These are phyloP conservation scores for Carex arenaria DNA, from an alignment of 202 grass and related monocot species.

Conservation along the genomic window DNA sequence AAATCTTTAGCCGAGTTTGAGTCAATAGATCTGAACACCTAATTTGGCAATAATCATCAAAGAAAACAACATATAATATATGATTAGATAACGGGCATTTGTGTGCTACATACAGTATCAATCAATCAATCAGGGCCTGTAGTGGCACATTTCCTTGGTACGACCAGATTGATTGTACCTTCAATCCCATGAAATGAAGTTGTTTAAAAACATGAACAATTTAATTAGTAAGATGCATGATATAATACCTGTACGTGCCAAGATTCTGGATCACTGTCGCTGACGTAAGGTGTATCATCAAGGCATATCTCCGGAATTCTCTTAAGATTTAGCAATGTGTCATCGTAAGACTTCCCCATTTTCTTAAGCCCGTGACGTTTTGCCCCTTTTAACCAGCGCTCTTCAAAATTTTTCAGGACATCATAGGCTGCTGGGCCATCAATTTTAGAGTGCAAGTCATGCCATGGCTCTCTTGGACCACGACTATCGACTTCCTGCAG, in stretches of 20 bases:
- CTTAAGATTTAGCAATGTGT: conserved; percentile 59
- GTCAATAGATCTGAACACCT: conserved; percentile 92
- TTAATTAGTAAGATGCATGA: no score
- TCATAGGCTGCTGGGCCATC: conserved; percentile 94
- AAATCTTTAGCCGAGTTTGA: conserved; percentile 78
- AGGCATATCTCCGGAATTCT: conserved; percentile 52
- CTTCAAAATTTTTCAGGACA: conserved; percentile 73
- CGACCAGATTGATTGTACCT: neutral
- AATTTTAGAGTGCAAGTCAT: conserved; percentile 89
- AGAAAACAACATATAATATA: neutral
- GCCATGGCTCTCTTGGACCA: conserved; percentile 98
- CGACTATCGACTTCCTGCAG: conserved; percentile 48
- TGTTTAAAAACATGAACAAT: neutral
- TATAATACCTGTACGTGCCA: conserved; percentile 77
- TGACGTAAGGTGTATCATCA: conserved; percentile 48
- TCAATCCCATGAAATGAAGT: neutral
- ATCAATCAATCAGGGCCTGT: no score
- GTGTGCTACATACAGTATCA: no score
- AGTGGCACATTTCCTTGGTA: no score
- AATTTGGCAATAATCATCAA: conserved; percentile 14
- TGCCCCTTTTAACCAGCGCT: conserved; percentile 78
- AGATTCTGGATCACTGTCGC: conserved; percentile 76
- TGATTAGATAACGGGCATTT: neutral
- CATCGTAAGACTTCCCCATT: conserved; percentile 58
- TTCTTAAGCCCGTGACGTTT: conserved; percentile 88